Evolutionary conservation across 768 basidiomycete species (phyloP).

Genomic region (Xerocomellus intermedius): DNA sequence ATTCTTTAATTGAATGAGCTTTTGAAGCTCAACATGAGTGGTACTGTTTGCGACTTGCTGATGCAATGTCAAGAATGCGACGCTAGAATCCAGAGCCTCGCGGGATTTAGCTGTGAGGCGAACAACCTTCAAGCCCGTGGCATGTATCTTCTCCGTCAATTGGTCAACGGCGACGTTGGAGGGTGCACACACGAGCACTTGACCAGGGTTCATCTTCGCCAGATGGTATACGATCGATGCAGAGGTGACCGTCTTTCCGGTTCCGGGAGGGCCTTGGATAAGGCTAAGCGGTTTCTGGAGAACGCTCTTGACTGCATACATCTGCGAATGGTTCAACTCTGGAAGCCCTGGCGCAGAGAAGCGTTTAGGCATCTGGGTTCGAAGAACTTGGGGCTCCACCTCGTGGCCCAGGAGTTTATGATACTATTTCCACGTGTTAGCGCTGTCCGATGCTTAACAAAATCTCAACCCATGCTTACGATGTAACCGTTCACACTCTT

Average conservation of each 20-base stretch:
- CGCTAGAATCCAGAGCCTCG: conserved; percentile 95
- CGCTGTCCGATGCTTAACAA: not conserved
- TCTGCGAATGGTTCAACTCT: conserved; percentile 98
- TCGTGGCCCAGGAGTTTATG: conserved; percentile 99
- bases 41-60: conserved; percentile 97
- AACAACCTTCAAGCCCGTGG: conserved; percentile 98
- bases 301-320: conserved; percentile 99
- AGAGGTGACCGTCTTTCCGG: conserved; percentile 98
- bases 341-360: conserved; percentile 97
- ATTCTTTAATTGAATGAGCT: conserved; percentile 95
- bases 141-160: conserved; percentile 97
- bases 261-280: conserved; percentile 98
- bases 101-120: conserved; percentile 97
- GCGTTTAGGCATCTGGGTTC: conserved; percentile 93
- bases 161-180: conserved; percentile 99
- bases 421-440: conserved; percentile 55
- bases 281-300: conserved; percentile 96
- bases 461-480: conserved; percentile 45
- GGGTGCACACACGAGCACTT: conserved; percentile 97
- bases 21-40: conserved; percentile 94
- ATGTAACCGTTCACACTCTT: conserved; percentile 99
- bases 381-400: conserved; percentile 87
- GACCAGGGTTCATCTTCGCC: conserved; percentile 99
- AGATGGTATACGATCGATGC: conserved; percentile 98
- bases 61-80: conserved; percentile 91